These are phyloP conservation scores for Boletus fagicola DNA, from an alignment of 768 basidiomycete species.

Conservation along the genomic window DNA sequence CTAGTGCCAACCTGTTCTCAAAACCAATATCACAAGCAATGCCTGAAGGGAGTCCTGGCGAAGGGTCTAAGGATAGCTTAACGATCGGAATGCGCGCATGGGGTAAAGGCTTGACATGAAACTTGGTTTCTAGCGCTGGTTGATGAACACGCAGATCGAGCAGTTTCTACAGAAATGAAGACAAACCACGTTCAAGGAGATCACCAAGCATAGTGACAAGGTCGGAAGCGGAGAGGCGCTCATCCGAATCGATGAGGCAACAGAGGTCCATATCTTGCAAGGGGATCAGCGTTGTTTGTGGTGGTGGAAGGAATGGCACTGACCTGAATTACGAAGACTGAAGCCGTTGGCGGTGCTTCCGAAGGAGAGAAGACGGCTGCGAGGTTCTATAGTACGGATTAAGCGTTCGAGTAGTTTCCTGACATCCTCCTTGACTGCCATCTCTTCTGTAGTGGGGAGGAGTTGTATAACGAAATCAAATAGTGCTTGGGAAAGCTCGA, in stretches of 20 bases:
- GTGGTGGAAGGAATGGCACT: slow-evolving; percentile 18
- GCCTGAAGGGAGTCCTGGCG: slow-evolving; percentile 74
- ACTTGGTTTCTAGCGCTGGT: slow-evolving; percentile 78
- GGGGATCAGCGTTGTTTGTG: slow-evolving; percentile 9
- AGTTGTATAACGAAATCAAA: slow-evolving; percentile 94
- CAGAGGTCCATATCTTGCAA: slow-evolving; percentile 94
- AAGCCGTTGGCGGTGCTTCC: slow-evolving; percentile 98
- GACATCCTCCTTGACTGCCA: slow-evolving; percentile 94
- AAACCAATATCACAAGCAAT: slow-evolving; percentile 99
- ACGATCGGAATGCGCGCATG: slow-evolving; percentile 98
- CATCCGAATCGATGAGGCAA: slow-evolving; percentile 88
- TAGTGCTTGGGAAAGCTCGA: slow-evolving; percentile 84
- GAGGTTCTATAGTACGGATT: slow-evolving; percentile 91
- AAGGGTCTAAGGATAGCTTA: slow-evolving; percentile 90
- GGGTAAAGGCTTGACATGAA: slow-evolving; percentile 93
- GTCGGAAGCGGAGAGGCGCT: slow-evolving; percentile 77
- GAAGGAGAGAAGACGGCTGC: slow-evolving; percentile 87
- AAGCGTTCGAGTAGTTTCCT: slow-evolving; percentile 92
- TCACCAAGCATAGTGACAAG: slow-evolving; percentile 93
- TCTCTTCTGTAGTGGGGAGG: slow-evolving; percentile 84
- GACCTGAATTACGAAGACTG: slow-evolving; percentile 93
- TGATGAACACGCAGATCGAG: slow-evolving; percentile 12
- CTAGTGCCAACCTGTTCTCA: slow-evolving; percentile 93
- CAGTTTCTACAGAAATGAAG: slow-evolving; percentile 2
- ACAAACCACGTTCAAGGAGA: slow-evolving; percentile 86